Evolutionary conservation across 176 grass and related monocot species (phyloP), one percentile per base, ranked within the genome.

Genomic region (Lolium perenne): DNA sequence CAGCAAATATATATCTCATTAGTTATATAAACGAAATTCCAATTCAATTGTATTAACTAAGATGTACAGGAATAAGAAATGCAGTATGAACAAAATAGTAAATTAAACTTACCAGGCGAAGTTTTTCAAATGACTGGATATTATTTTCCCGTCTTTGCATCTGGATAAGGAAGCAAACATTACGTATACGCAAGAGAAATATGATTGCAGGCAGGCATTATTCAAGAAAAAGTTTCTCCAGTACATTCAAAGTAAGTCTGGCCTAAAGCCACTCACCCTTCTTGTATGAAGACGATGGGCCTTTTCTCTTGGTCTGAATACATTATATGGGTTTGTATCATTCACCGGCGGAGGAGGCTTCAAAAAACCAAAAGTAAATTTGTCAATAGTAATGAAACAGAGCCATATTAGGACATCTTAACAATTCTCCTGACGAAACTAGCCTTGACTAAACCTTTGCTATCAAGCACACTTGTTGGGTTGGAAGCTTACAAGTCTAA

Each of bases 61-160:
- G 26, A 64, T 53, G 29, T 40, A 61, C 25, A 48, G 3, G 54
- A 70, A 12, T 1, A 58, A 74, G 40, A 69, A 85, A 70, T 21
- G 71, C 23, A 18, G 55, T 17, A 46, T 50, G 10, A 16, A 29
- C 70, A 5, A 40, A 59, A 54, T 21, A 71, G 45, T 86, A 60
- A 62, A 20, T n/a, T 40, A 12, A 85, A 45, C 86, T 80, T 93
- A 99, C 97, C 90, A 92, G 40, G 17, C 94, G 92, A 59, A 99
- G 94, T 81, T 92, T 95, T 86, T 99, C 97, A 2, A 99, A 99
- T 20, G 97, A 99, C 46, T 94, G 91, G 22, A 96, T 88, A 91
- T 91, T 99, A 82, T 99, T 99, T 91, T 99, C 97, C 83, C 97
- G 88, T 88, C 97, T 94, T 93, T 95, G 97, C 91, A 95, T 96